Conservation (phyloP, 2,329 filamentous ascomycete species). For the Sphaceloma murrayae region DNA sequence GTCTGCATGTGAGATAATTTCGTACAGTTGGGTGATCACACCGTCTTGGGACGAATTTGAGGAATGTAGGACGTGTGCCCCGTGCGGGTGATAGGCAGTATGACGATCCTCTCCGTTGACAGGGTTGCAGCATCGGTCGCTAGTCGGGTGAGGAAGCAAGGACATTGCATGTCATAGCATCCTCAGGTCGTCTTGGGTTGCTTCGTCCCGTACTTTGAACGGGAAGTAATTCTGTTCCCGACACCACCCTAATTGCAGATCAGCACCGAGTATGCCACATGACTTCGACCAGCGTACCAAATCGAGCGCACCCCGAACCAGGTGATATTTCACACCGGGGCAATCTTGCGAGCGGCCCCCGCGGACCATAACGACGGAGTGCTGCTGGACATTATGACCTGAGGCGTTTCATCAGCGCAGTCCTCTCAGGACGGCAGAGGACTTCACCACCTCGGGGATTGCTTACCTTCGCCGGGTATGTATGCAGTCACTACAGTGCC, state of each 20-base stretch:
- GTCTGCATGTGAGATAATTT: too few species aligned
- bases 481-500: slow-evolving; percentile 85
- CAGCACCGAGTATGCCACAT: too few species aligned
- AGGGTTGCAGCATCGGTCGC: not conserved
- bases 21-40: not conserved
- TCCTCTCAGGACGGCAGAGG: not conserved
- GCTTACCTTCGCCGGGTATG: slow-evolving; percentile 78
- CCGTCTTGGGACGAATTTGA: too few species aligned
- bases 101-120: not conserved
- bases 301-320: slow-evolving; percentile 86
- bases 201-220: slow-evolving; percentile 98
- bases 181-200: slow-evolving; percentile 72
- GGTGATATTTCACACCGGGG: slow-evolving; percentile 92
- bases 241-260: slow-evolving; percentile 65
- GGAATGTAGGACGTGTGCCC: too few species aligned
- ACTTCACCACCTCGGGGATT: not conserved
- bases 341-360: slow-evolving; percentile 93
- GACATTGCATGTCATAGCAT: slow-evolving; percentile 21
- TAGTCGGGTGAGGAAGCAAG: not conserved
- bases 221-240: slow-evolving; percentile 66
- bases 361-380: slow-evolving; percentile 92
- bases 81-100: too few species aligned
- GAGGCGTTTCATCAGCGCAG: slow-evolving; percentile 18
- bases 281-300: too few species aligned
- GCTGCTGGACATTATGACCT: slow-evolving; percentile 97